Evolutionary conservation across 208 protist species (phyloP).

Genomic region (Crithidia mellificae): DNA sequence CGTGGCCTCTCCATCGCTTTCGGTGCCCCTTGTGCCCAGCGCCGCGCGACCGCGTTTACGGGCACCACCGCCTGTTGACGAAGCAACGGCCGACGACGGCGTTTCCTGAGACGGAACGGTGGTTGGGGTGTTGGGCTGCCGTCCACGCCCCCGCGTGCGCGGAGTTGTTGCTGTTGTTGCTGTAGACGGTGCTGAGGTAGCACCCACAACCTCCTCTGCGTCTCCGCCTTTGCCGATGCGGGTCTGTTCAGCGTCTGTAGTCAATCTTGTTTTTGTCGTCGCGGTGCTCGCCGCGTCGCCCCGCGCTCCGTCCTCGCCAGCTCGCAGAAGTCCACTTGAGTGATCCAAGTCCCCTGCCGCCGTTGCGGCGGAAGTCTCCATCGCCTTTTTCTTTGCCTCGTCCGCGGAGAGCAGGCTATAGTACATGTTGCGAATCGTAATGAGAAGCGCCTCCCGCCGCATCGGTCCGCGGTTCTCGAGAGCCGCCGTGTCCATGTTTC

Average conservation of each 20-base stretch:
- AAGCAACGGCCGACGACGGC: neutral
- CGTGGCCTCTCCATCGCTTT: slow-evolving; percentile 6
- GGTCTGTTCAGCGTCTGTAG: neutral
- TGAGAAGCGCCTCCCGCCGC: slow-evolving; percentile 72
- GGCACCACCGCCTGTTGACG: neutral
- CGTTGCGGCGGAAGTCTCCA: neutral
- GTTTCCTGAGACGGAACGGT: neutral
- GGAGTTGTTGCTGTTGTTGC: too few relatives aligned
- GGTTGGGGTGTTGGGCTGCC: neutral
- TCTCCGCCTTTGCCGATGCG: neutral
- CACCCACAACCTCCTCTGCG: slow-evolving; percentile 3
- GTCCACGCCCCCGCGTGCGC: neutral
- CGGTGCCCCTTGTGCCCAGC: neutral
- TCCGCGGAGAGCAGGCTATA: slow-evolving; percentile 56
- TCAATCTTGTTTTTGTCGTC: neutral
- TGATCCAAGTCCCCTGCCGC: neutral
- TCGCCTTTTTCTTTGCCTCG: slow-evolving; percentile 19
- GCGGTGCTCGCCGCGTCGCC: neutral
- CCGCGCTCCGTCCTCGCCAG: neutral
- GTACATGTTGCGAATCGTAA: slow-evolving; percentile 73
- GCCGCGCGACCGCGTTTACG: neutral
- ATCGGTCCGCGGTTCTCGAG: slow-evolving; percentile 48
- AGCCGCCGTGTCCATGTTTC: slow-evolving; percentile 67
- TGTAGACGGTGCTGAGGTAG: too few relatives aligned
- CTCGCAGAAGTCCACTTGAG: neutral